Percentiles rank a stretch among this genome's conserved stretches.
These are phyloP conservation scores for Neopestalotiopsis rosae DNA, from an alignment of 2,329 filamentous ascomycete species.

Conservation along the genomic window DNA sequence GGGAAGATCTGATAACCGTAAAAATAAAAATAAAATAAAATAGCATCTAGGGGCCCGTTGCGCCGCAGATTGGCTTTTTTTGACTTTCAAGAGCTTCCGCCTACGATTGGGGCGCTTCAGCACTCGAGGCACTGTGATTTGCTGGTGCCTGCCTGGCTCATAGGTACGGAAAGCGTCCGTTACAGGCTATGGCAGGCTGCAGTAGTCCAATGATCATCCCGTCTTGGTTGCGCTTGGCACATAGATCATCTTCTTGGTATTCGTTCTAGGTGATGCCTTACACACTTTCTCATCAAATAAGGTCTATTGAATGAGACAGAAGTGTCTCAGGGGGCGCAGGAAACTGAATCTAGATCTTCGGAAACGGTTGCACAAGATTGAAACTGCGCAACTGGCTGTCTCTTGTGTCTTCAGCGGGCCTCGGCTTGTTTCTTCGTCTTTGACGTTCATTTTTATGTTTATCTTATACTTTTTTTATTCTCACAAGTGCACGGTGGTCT, in stretches of 20 bases:
- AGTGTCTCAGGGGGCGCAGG: neutral
- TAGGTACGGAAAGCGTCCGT: neutral
- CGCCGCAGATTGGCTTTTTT: neutral
- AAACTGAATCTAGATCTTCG: neutral
- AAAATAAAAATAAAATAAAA: neutral
- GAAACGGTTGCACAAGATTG: neutral
- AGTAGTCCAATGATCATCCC: conserved; percentile 10
- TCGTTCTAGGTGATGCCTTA: neutral
- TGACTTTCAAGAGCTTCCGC: neutral
- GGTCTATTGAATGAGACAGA: neutral
- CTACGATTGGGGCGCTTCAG: neutral
- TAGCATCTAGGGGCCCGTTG: neutral
- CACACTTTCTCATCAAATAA: neutral
- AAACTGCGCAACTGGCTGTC: neutral
- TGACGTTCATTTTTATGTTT: neutral
- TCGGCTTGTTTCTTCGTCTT: neutral
- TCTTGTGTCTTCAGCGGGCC: neutral
- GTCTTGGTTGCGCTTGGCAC: conserved; percentile 15
- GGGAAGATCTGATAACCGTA: conserved; percentile 1
- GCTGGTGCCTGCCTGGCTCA: neutral
- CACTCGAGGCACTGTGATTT: neutral
- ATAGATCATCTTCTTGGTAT: conserved; percentile 9
- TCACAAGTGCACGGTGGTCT: neutral
- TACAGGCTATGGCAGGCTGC: neutral
- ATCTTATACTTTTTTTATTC: neutral